These are phyloP conservation scores for Phaeoacremonium minimum DNA, from an alignment of 2,329 filamentous ascomycete genomes.

Conservation along the genomic window DNA sequence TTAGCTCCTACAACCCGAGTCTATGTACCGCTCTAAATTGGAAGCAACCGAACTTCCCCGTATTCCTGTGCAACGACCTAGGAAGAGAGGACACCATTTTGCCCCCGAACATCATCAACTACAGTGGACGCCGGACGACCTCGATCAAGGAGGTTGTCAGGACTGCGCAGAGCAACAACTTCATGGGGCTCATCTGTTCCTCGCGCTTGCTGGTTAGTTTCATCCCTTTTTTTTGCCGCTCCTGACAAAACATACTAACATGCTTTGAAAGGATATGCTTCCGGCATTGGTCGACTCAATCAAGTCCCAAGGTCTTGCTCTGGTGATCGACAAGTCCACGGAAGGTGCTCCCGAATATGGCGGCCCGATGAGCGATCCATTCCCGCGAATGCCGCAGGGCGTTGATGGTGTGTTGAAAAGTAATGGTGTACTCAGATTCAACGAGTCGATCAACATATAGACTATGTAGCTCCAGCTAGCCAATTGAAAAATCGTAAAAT, in stretches of 20 bases:
- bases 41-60: slow-evolving; percentile 98
- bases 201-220: slow-evolving; percentile 74
- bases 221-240: not conserved
- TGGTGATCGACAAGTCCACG: slow-evolving; percentile 82
- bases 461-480: too few species aligned
- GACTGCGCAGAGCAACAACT: slow-evolving; percentile 91
- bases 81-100: slow-evolving; percentile 54
- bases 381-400: slow-evolving; percentile 66
- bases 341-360: slow-evolving; percentile 36
- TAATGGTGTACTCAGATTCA: slow-evolving; percentile 87
- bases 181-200: slow-evolving; percentile 94
- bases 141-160: slow-evolving; percentile 94
- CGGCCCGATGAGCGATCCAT: slow-evolving; percentile 40
- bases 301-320: slow-evolving; percentile 87
- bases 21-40: slow-evolving; percentile 95
- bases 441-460: slow-evolving; percentile 79
- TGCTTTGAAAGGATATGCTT: slow-evolving; percentile 73
- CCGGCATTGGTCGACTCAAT: slow-evolving; percentile 89
- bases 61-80: slow-evolving; percentile 91
- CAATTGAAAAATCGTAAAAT: too few species aligned
- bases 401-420: slow-evolving; percentile 83
- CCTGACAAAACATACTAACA: slow-evolving; percentile 8
- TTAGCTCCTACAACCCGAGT: slow-evolving; percentile 86
- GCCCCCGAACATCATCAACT: slow-evolving; percentile 30
- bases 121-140: slow-evolving; percentile 68